These are phyloP conservation scores for Pisolithus tinctorius DNA, from an alignment of 768 basidiomycete species.

Conservation along the genomic window DNA sequence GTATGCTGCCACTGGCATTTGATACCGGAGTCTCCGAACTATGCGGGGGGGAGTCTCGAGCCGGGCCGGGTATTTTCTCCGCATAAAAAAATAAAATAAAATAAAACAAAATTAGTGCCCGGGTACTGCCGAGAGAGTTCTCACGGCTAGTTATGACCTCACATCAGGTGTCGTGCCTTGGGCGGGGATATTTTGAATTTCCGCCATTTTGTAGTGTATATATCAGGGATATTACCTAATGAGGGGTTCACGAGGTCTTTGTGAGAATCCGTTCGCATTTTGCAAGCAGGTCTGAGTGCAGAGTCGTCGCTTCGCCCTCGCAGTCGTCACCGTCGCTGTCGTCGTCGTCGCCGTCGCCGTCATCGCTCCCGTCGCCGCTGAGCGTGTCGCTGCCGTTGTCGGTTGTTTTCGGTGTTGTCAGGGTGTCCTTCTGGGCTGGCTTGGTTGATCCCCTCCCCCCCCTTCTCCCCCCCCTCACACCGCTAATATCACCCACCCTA, in stretches of 20 bases:
- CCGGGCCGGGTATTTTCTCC: too few relatives aligned
- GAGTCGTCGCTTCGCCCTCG: constrained; percentile 24
- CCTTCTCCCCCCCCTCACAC: constrained; percentile 17
- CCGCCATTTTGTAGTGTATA: too few relatives aligned
- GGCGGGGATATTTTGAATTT: not conserved
- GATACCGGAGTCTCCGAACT: too few relatives aligned
- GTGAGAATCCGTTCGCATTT: constrained; percentile 28
- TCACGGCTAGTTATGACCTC: not conserved
- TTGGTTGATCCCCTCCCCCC: constrained; percentile 12
- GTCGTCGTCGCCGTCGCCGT: constrained; percentile 17
- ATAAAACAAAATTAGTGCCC: not conserved
- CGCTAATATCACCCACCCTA: constrained; percentile 23
- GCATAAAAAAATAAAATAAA: too few relatives aligned
- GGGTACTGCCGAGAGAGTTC: not conserved
- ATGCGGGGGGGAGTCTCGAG: too few relatives aligned
- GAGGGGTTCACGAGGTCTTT: constrained; percentile 22
- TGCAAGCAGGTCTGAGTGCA: constrained; percentile 28
- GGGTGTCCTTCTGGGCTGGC: constrained; percentile 2
- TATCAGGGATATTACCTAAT: constrained; percentile 14
- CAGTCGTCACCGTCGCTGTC: constrained; percentile 20
- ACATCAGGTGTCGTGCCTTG: not conserved
- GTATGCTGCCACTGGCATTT: too few relatives aligned
- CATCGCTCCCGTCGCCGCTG: constrained; percentile 11
- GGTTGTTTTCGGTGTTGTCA: constrained; percentile 15
- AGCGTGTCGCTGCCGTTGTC: constrained; percentile 17